phyloP scores from a whole-genome alignment of 345 rosid species.

The Clarkia xantiana region DNA sequence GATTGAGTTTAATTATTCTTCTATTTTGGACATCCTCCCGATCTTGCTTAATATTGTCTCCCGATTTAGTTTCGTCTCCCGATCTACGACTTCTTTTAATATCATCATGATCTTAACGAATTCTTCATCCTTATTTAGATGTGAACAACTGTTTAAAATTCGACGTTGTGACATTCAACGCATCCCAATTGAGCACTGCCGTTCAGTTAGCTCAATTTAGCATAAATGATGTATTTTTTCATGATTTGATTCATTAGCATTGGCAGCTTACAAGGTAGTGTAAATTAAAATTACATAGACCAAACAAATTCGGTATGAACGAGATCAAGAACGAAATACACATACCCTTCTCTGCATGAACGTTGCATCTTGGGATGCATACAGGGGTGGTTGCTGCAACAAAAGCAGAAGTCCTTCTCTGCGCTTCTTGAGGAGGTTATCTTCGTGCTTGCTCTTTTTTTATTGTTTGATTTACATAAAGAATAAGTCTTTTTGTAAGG shows the following conservation, averaged over 20 bases:
- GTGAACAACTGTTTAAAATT: too few species aligned
- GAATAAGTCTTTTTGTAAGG: too few species aligned
- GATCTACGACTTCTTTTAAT: too few species aligned
- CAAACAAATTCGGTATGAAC: neutral
- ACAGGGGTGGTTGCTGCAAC: slow-evolving; percentile 27
- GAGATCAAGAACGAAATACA: neutral
- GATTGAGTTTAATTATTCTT: too few species aligned
- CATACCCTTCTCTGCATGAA: slow-evolving; percentile 62
- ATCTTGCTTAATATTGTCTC: too few species aligned
- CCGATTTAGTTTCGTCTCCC: too few species aligned
- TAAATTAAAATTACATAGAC: neutral
- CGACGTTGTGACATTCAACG: too few species aligned
- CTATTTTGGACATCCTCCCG: too few species aligned
- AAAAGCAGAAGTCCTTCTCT: slow-evolving; percentile 49
- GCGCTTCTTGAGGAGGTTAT: slow-evolving; percentile 55
- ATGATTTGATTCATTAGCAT: neutral
- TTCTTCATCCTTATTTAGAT: too few species aligned
- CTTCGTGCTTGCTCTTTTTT: slow-evolving; percentile 60
- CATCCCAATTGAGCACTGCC: neutral
- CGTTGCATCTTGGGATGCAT: slow-evolving; percentile 33
- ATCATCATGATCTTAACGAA: too few species aligned
- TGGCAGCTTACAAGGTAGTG: neutral
- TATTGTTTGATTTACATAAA: too few species aligned
- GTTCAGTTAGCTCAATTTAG: neutral
- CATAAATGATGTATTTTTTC: too few species aligned